Evolutionary conservation across 176 grass and related monocot species (phyloP), one percentile per base, ranked within the genome.

Genomic region (Phragmites australis): DNA sequence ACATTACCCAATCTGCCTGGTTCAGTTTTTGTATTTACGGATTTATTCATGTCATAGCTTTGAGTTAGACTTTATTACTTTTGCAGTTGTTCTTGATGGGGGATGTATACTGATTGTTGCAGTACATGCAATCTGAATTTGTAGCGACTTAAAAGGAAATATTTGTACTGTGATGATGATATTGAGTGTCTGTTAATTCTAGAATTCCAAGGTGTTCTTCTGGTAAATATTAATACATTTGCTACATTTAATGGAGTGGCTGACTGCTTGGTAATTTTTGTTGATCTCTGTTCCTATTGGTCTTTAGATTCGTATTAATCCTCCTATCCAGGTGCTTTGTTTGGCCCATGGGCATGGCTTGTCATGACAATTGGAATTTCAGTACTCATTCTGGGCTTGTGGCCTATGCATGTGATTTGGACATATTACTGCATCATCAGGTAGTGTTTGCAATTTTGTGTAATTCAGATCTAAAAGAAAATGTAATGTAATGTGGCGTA

Each of bases 341-440:
- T 98, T 44, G 88, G 82, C 50, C 96, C 96, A 72, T 93, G 84
- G 68, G 69, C 89, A 57, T 98, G 92, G 34, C 74, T 98, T 42
- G 72, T 98, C 13, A 91, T 94, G 90, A 79, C 79, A 29, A 67
- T 91, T 51, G 96, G 96, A 91, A 91, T 93, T 30, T 93, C 86
- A 12, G 84, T 70, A 39, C 85, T 98, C 45, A 76, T 93, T 70
- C 30, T 98, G 12, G 92, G 92, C 51, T 79, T 98, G 57, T 98
- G 95, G 95, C 95, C 92, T 68, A 60, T 62, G 34, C 95, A 98
- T 85, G 60, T 83, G 16, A 72, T 98, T 78, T 98, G 95, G 95
- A 98, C 92, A 74, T 93, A 85, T 79, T 98, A 93, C 95, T 93
- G 90, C 78, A 77, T 98, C 81, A 73, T 90, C 69, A 94, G 95